Base-by-base conservation (phyloP, 2,329 filamentous ascomycete species). In the Trichophyton schoenleinii region DNA sequence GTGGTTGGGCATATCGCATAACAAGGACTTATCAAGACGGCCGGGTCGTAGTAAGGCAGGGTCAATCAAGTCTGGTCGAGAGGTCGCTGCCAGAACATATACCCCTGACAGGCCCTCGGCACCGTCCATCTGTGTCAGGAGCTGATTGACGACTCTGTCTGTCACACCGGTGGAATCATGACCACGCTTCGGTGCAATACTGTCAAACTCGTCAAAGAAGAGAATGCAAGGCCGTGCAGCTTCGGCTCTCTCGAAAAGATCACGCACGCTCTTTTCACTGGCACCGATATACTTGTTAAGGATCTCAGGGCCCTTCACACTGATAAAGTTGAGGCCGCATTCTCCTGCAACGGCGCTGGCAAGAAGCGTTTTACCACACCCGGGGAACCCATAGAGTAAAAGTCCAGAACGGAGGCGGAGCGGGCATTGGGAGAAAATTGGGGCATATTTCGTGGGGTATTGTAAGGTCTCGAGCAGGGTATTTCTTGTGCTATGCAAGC, bases 221-320 rank as follows among this genome's bases (percentile, higher is more conserved):
- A 99, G 80, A 3, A 99, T 89, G 68, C 94, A 97, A 0, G 95
- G 95, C 63, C 87, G 85, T 3, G 94, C 94, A 2, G 94, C 92
- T 60, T 76, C 65, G 0, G 94, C 94, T 48, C 94, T 84, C 71
- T 96, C 92, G 69, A 99, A 99, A 0, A 99, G 80, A 72, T 99
- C 94, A 48, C 95, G 86, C 5, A 99, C 91, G 63, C 86, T 91
- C 79, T 99, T 99, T 70, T 99, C 94, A 31, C 89, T 95, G 0
- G 94, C 94, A 70, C 94, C 94, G 63, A 99, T 99, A 73, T 99
- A 99, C 76, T 99, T 99, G 80, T 99, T 99, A 60, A 99, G 77
- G 63, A 99, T 97, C 73, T 99, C 95, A 0, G 94, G 94, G 0
- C 94, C 94, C 76, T 99, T 99, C 70, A 99, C 94, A 46, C 87